Base-by-base conservation (phyloP, 139 green algal genomes). In the Chlamydomonas asymmetrica region DNA sequence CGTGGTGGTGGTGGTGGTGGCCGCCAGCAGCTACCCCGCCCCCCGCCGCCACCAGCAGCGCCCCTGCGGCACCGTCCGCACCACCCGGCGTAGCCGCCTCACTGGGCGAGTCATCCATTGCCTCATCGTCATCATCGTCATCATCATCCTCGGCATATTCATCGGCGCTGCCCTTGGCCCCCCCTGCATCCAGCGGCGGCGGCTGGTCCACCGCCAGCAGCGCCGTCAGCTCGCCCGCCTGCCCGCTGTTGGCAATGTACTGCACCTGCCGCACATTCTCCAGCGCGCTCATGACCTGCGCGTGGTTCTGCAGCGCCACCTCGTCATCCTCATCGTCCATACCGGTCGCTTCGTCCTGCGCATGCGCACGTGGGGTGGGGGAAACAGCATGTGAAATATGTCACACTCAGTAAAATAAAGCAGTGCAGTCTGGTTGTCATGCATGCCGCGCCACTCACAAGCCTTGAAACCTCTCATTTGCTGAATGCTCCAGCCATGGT, bases 201-300 rank as follows among this genome's bases (percentile, higher is more conserved):
- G 71, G 71, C 32, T 70, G 59, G 39, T 75, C 60, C 4, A 49
- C 68, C 4, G 66, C 67, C 39, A 85, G 40, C 60, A 73, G 34
- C 25, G 63, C 57, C 34, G 63, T 61, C 4, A 76, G 43, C 27
- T 60, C 27, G 41, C 35, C 27, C n/a, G 41, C 48, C 32, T 62
- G 63, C 48, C 66, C 37, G 32, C 41, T 54, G 48, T 38, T 37
- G 37, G 70, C 45, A 29, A 76, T 74, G 61, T 82, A 82, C 68
- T 82, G 68, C 22, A 82, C 76, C 72, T 81, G 66, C 22, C 80
- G 68, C 34, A 86, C 80, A n/a, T 83, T 75, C 64, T 86, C 80
- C 37, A 86, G 69, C 41, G 80, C 80, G 41, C 80, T 81, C 7
- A 86, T 67, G 54, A 86, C 69, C 80, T 86, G 49, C 3, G 67